Conservation (phyloP, 106 monocot species). For the Iris macrosiphon region DNA sequence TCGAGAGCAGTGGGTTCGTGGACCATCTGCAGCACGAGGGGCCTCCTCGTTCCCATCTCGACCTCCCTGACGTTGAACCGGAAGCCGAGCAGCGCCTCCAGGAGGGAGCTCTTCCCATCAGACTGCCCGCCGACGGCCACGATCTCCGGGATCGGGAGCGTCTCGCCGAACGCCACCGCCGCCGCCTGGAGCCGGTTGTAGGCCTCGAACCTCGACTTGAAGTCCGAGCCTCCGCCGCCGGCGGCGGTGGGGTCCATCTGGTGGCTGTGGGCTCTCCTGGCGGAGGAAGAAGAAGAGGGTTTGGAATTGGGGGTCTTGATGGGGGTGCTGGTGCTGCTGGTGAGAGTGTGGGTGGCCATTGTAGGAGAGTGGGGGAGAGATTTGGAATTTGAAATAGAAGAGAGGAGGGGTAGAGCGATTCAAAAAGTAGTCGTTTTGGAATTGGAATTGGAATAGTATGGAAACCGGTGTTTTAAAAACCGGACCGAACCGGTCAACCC, state of each 20-base stretch:
- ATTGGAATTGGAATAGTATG: no score
- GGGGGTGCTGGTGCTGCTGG: slow-evolving; percentile 15
- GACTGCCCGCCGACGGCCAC: slow-evolving; percentile 93
- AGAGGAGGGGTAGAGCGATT: slow-evolving; percentile 7
- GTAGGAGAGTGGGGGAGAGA: slow-evolving; percentile 1
- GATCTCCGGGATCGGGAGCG: slow-evolving; percentile 93
- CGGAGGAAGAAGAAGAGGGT: slow-evolving; percentile 15
- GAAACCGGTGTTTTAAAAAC: no score
- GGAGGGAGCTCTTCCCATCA: slow-evolving; percentile 95
- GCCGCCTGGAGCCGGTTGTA: slow-evolving; percentile 97
- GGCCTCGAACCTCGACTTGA: slow-evolving; percentile 82
- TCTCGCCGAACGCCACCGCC: slow-evolving; percentile 94
- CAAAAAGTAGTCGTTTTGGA: no score
- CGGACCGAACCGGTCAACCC: no score
- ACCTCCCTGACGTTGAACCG: slow-evolving; percentile 98
- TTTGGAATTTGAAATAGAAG: slow-evolving; percentile 26
- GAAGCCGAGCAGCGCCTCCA: slow-evolving; percentile 93
- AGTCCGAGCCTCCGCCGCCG: slow-evolving; percentile 25
- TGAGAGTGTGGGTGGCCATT: slow-evolving; percentile 17
- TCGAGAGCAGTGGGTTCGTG: slow-evolving; percentile 84
- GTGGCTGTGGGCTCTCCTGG: slow-evolving; percentile 2
- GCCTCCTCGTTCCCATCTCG: slow-evolving; percentile 96
- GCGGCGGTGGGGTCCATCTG: slow-evolving; percentile 1
- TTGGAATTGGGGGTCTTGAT: slow-evolving; percentile 25
- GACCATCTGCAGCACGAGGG: slow-evolving; percentile 98